A percentile compares a stretch with the other conserved stretches of the same genome.
Evolutionary conservation across 176 grass and related monocot species (phyloP).

Genomic region (Sorghum bicolor): DNA sequence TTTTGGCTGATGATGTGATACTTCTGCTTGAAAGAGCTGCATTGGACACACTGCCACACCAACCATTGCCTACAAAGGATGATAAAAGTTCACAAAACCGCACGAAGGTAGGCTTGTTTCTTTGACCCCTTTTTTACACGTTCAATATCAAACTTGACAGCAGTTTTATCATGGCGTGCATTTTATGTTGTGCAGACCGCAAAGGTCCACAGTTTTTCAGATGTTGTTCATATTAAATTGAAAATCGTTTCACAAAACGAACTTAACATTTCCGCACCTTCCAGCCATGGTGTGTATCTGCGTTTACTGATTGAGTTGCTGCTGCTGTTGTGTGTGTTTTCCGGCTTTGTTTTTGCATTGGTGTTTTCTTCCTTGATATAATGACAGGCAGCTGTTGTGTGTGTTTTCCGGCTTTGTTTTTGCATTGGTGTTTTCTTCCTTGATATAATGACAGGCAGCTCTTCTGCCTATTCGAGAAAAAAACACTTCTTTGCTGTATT

Average conservation of each 20-base stretch:
- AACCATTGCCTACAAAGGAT: conserved; percentile 75
- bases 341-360: not conserved
- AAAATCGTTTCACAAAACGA: not conserved
- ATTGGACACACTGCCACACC: conserved; percentile 62
- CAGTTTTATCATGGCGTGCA: not conserved
- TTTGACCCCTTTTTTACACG: not conserved
- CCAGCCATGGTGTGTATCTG: not conserved
- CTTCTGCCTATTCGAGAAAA: not conserved
- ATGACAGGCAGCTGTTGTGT: not conserved
- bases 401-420: not conserved
- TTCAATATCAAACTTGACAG: not conserved
- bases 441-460: not conserved
- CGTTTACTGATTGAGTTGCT: not conserved
- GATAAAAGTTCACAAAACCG: conserved; percentile 77
- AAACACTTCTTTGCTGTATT: not conserved
- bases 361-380: not conserved
- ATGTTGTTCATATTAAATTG: not conserved
- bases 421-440: not conserved
- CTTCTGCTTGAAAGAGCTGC: conserved; percentile 78
- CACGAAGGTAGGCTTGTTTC: conserved; percentile 51
- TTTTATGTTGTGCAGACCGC: not conserved
- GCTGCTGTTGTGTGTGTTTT: not conserved
- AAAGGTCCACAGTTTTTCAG: not conserved
- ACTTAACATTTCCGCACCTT: not conserved
- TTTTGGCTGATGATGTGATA: conserved; percentile 83